These are phyloP conservation scores for Tetraselmis chui DNA, from an alignment of 139 green algal genomes.

Conservation along the genomic window DNA sequence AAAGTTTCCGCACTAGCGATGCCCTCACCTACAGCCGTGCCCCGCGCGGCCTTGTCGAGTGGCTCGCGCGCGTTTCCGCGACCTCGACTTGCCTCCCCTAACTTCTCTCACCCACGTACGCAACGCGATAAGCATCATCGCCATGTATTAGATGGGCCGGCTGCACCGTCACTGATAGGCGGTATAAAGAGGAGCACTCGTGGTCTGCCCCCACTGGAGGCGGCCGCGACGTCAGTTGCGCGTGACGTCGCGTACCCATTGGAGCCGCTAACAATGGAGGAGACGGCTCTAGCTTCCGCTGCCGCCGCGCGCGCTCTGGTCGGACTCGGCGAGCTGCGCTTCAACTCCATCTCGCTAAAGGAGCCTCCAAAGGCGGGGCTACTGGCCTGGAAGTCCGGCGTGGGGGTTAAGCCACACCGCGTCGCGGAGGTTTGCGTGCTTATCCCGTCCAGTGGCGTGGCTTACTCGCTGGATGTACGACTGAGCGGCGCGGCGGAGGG, in stretches of 20 bases:
- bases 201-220: no score
- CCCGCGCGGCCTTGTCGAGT: no score
- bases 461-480: not conserved
- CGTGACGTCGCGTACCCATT: not conserved
- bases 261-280: not conserved
- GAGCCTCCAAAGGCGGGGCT: slow-evolving; percentile 13
- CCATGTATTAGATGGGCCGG: no score
- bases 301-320: not conserved
- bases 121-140: no score
- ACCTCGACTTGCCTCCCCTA: no score
- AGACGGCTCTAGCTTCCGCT: not conserved
- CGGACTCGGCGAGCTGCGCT: slow-evolving; percentile 4
- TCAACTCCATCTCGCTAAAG: slow-evolving; percentile 8
- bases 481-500: not conserved
- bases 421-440: not conserved
- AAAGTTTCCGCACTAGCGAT: no score
- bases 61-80: no score
- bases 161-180: no score
- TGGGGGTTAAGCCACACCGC: not conserved
- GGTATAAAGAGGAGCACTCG: no score
- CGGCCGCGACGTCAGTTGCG: not conserved
- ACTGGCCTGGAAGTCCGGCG: not conserved
- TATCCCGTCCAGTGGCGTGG: not conserved
- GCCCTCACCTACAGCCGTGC: no score
- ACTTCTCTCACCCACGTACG: no score